Base-by-base conservation (phyloP, 2,329 filamentous ascomycete species). In the Nigrograna mackinnonii region DNA sequence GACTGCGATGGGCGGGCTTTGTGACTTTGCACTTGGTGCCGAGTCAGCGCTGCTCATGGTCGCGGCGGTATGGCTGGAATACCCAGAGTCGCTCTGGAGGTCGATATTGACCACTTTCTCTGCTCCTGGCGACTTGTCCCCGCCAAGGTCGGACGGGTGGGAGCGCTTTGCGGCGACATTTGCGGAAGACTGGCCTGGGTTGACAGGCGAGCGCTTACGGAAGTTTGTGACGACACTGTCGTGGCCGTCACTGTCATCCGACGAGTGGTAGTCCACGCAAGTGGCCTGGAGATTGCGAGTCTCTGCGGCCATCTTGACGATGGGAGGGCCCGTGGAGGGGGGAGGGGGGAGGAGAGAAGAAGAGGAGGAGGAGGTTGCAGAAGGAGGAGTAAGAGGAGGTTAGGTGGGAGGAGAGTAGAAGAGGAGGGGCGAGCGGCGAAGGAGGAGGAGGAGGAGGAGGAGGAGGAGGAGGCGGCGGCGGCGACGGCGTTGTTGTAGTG, bases 61-160 rank as follows among this genome's bases (percentile, higher is more conserved):
- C 50, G 76, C 74, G 52, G 72, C 73, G 56, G 79, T 80, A 58
- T 76, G 74, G 70, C 79, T 83, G 50, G 79, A 82, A 71, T 83
- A 83, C 56, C 80, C 80, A 52, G 80, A 83, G 67, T 85, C 81
- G 67, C 77, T 81, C 54, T 75, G 74, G 58, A 71, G 69, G 64
- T 80, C 76, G 46, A 70, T 67, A 52, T 65, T 64, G 49, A 52
- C 41, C 44, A 51, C 54, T 44, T 56, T 56, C 36, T 60, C 54
- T 28, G 44, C 44, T 18, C 39, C 46, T 28, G 57, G 49, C 39
- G 58, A 46, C 58, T 60, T 63, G 52, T 58, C 54, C 55, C 56
- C 47, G 52, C 60, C 56, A 55, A 70, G 37, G 53, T 64, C 54
- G 24, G 57, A 64, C 52, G 63, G 67, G 30, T 64, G 60, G 35